Evolutionary conservation across 441 rosid genomes (phyloP).

Genomic region (Gossypium gossypioides): DNA sequence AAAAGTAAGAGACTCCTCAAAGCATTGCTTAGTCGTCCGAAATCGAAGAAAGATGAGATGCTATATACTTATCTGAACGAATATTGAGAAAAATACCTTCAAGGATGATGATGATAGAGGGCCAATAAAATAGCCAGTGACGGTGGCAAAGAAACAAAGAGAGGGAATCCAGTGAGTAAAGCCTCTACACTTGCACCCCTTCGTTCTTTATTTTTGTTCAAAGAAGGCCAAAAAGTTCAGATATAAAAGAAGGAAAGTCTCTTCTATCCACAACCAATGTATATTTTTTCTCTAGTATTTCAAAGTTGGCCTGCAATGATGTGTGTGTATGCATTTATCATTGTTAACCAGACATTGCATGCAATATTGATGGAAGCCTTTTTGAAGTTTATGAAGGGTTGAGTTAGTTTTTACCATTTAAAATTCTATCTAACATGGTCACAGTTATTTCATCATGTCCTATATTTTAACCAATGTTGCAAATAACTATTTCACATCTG

Average conservation of each 20-base stretch:
- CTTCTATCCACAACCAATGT: too few species aligned
- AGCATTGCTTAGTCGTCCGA: slow-evolving; percentile 85
- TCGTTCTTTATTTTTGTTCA: too few species aligned
- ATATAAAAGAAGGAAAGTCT: too few species aligned
- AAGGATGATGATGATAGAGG: not conserved
- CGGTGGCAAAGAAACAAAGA: too few species aligned
- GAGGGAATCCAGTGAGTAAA: too few species aligned
- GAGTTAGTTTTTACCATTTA: not conserved
- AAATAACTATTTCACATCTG: not conserved
- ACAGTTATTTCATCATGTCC: not conserved
- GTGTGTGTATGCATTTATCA: not conserved
- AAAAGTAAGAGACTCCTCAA: slow-evolving; percentile 84
- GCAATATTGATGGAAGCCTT: not conserved
- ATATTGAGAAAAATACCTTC: slow-evolving; percentile 33
- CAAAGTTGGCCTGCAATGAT: not conserved
- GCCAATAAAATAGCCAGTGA: too few species aligned
- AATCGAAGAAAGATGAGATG: slow-evolving; percentile 87
- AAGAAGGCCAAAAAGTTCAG: too few species aligned
- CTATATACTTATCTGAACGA: slow-evolving; percentile 83
- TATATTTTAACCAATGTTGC: not conserved
- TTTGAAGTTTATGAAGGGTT: not conserved
- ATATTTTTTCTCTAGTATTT: not conserved
- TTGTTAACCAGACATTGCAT: not conserved
- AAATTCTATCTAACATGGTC: not conserved
- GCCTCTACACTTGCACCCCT: too few species aligned